Evolutionary conservation across 2,329 filamentous ascomycete genomes (phyloP).

Genomic region (Dryadomyces quercivorus): DNA sequence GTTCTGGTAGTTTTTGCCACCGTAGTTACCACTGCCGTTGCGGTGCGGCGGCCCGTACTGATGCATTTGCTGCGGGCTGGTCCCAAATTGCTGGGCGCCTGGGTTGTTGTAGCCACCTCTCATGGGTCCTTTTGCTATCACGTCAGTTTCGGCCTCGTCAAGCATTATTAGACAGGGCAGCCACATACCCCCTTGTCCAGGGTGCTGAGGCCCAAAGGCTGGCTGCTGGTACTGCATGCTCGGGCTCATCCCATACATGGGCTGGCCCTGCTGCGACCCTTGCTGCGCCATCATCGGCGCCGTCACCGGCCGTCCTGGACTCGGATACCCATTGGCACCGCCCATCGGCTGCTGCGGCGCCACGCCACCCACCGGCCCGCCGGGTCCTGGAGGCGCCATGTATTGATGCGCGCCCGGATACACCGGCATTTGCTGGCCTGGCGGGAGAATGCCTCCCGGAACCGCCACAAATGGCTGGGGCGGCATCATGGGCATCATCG

Average conservation of each 20-base stretch:
- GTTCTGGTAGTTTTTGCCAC: conserved; percentile 32
- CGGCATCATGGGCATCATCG: conserved; percentile 78
- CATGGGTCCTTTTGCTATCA: conserved; percentile 36
- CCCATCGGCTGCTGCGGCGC: conserved; percentile 44
- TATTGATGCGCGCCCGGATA: conserved; percentile 59
- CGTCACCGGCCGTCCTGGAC: conserved; percentile 57
- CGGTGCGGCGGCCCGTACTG: conserved; percentile 49
- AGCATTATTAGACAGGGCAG: background rate
- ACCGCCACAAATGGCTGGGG: conserved; percentile 63
- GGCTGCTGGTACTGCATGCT: conserved; percentile 65
- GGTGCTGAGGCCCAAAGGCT: conserved; percentile 57
- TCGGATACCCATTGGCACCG: conserved; percentile 71
- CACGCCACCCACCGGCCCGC: conserved; percentile 1
- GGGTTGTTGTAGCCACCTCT: conserved; percentile 44
- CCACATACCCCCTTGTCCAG: conserved; percentile 54
- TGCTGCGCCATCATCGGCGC: conserved; percentile 93
- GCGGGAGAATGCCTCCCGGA: conserved; percentile 56
- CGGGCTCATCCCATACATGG: conserved; percentile 63
- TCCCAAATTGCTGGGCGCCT: conserved; percentile 50
- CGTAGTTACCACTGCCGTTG: conserved; percentile 42
- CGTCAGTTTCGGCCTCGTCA: conserved; percentile 1
- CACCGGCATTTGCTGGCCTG: conserved; percentile 66
- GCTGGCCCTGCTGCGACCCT: conserved; percentile 84
- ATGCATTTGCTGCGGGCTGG: conserved; percentile 53
- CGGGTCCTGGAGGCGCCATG: conserved; percentile 42